phyloP scores from a whole-genome alignment of 768 basidiomycete genomes.

The Pholiota molesta region DNA sequence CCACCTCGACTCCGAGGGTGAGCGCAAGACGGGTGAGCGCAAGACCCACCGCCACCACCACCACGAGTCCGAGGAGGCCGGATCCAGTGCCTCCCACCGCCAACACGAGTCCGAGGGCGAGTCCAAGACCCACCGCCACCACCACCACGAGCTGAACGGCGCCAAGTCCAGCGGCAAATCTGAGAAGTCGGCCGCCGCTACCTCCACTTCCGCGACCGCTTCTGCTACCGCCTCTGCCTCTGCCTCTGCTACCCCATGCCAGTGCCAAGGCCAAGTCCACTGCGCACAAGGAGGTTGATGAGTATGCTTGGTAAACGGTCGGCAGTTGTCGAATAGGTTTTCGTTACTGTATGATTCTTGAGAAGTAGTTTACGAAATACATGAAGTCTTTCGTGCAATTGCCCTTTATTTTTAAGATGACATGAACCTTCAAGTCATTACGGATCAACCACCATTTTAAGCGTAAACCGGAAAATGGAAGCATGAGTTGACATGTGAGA shows the following conservation, averaged over 20 bases:
- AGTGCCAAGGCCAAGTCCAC: neutral
- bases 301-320: constrained; percentile 5
- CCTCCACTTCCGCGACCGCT: neutral
- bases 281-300: neutral
- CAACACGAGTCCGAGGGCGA: neutral
- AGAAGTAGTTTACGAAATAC: constrained; percentile 14
- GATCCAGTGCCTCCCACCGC: neutral
- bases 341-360: constrained; percentile 14
- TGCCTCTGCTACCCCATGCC: neutral
- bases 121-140: constrained; percentile 1
- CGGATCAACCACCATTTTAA: too few species aligned
- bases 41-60: constrained; percentile 1
- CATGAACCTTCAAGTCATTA: too few species aligned
- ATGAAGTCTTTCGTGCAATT: constrained; percentile 14
- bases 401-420: neutral
- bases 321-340: neutral
- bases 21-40: neutral
- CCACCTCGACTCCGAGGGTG: constrained; percentile 11
- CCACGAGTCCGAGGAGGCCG: neutral
- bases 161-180: neutral
- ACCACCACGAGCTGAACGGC: constrained; percentile 9
- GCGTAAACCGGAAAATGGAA: too few species aligned
- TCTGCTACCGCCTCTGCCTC: neutral
- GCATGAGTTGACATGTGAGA: neutral
- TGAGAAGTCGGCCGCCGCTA: neutral